A percentile compares a stretch with the other conserved stretches of the same genome.
phyloP scores from a whole-genome alignment of 2,329 filamentous ascomycete genomes.

The Cladophialophora bantiana region DNA sequence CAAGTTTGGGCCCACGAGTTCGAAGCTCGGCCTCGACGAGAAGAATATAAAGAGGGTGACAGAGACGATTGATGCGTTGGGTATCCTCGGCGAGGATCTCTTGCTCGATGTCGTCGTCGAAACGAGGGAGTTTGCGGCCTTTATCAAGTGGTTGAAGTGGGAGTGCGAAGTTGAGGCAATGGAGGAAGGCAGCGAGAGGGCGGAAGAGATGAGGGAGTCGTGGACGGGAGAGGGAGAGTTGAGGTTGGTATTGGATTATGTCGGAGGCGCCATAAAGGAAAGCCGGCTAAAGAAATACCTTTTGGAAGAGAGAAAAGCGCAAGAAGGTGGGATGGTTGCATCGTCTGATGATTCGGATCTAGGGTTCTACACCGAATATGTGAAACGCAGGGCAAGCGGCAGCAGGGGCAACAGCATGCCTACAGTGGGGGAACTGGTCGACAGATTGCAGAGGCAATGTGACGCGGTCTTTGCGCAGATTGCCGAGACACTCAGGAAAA shows the following conservation, averaged over 20 bases:
- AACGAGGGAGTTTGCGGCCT: slow-evolving; percentile 75
- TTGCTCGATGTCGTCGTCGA: slow-evolving; percentile 76
- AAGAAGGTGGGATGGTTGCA: background rate
- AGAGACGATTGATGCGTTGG: slow-evolving; percentile 77
- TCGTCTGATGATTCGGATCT: slow-evolving; percentile 40
- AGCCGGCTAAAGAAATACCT: slow-evolving; percentile 46
- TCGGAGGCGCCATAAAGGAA: slow-evolving; percentile 57
- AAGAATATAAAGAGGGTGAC: slow-evolving; percentile 63
- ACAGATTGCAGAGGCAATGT: slow-evolving; percentile 65
- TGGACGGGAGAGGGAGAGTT: slow-evolving; percentile 66
- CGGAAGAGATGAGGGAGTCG: slow-evolving; percentile 77
- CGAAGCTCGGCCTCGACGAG: slow-evolving; percentile 71
- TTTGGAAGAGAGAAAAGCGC: slow-evolving; percentile 42
- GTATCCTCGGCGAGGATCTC: slow-evolving; percentile 75
- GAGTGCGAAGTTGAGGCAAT: slow-evolving; percentile 80
- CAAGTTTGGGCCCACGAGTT: slow-evolving; percentile 73
- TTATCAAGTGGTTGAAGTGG: slow-evolving; percentile 83
- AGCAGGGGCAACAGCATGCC: slow-evolving; percentile 60
- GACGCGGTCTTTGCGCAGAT: slow-evolving; percentile 70
- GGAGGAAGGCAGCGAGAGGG: slow-evolving; percentile 62
- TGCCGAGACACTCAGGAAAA: slow-evolving; percentile 72
- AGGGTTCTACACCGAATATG: slow-evolving; percentile 56
- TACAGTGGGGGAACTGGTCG: slow-evolving; percentile 69
- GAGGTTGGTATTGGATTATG: slow-evolving; percentile 75
- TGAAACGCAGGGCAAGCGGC: slow-evolving; percentile 58